These are phyloP conservation scores for Coemansia sp. DNA, from an alignment of 192 early-diverging fungal species.

Conservation along the genomic window DNA sequence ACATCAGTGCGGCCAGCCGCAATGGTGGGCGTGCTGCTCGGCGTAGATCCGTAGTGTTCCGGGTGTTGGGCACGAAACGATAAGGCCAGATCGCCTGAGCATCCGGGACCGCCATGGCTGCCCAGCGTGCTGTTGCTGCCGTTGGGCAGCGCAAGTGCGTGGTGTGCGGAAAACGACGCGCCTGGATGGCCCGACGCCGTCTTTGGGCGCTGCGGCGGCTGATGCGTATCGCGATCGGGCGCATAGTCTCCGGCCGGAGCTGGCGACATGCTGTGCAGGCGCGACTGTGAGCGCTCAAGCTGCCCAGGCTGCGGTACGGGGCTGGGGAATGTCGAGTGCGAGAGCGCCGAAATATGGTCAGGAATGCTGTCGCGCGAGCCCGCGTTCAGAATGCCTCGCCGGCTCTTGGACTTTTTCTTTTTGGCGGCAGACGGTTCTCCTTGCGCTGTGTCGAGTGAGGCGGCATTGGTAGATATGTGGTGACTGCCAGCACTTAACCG, in stretches of 20 bases:
- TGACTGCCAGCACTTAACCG: slow-evolving; percentile 14
- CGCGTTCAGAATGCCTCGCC: slow-evolving; percentile 30
- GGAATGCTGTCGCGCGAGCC: slow-evolving; percentile 46
- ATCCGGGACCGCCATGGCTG: slow-evolving; percentile 2
- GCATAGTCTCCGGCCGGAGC: background rate
- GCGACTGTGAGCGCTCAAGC: slow-evolving; percentile 26
- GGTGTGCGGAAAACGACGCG: background rate
- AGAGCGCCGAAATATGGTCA: slow-evolving; percentile 47
- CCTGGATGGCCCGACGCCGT: slow-evolving; percentile 19
- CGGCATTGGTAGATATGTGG: background rate
- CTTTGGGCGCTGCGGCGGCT: slow-evolving; percentile 35
- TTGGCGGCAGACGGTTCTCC: background rate
- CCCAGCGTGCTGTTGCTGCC: slow-evolving; percentile 18
- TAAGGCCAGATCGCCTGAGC: background rate
- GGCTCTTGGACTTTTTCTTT: slow-evolving; percentile 24
- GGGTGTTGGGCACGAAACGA: slow-evolving; percentile 6
- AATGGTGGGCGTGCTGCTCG: background rate
- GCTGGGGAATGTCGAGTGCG: slow-evolving; percentile 48
- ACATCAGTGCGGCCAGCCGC: slow-evolving; percentile 7
- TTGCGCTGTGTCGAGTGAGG: background rate
- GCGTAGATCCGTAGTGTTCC: background rate
- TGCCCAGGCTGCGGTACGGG: slow-evolving; percentile 30
- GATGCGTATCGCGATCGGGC: slow-evolving; percentile 6
- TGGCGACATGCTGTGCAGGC: slow-evolving; percentile 12
- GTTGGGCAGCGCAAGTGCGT: slow-evolving; percentile 2